These are phyloP conservation scores for Groenewaldozyma salmanticensis DNA, from an alignment of 805 yeast genomes.

Conservation along the genomic window DNA sequence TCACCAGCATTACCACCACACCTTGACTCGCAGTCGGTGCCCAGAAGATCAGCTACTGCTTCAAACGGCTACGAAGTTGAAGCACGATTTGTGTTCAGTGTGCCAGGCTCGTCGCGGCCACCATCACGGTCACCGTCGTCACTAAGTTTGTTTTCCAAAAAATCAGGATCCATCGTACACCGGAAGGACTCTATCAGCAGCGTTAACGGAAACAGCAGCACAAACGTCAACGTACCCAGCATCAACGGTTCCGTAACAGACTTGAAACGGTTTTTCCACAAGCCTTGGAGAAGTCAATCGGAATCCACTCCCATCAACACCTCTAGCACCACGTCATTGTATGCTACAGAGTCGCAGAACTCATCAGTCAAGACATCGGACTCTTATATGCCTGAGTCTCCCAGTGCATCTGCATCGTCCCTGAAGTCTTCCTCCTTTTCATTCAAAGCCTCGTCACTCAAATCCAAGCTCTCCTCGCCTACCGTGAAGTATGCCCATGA, in stretches of 20 bases:
- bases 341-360: constrained; percentile 7
- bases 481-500: constrained; percentile 22
- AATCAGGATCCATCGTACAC: constrained; percentile 17
- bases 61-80: constrained; percentile 40
- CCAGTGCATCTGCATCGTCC: constrained; percentile 4
- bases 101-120: constrained; percentile 24
- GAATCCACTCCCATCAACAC: not conserved
- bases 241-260: constrained; percentile 27
- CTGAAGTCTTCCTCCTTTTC: not conserved
- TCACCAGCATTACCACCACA: no score
- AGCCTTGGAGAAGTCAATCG: constrained; percentile 24
- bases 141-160: constrained; percentile 29
- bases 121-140: constrained; percentile 21
- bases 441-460: not conserved
- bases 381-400: constrained; percentile 6
- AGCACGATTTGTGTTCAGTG: constrained; percentile 74
- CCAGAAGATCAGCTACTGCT: constrained; percentile 36
- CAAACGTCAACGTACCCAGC: constrained; percentile 16
- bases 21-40: no score
- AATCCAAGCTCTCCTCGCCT: constrained; percentile 15
- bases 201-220: not conserved
- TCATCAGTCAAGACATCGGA: constrained; percentile 1
- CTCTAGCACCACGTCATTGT: constrained; percentile 3
- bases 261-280: constrained; percentile 39
- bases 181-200: constrained; percentile 24